Conservation (phyloP, 805 yeast species). For the Nakazawaea sp. region DNA sequence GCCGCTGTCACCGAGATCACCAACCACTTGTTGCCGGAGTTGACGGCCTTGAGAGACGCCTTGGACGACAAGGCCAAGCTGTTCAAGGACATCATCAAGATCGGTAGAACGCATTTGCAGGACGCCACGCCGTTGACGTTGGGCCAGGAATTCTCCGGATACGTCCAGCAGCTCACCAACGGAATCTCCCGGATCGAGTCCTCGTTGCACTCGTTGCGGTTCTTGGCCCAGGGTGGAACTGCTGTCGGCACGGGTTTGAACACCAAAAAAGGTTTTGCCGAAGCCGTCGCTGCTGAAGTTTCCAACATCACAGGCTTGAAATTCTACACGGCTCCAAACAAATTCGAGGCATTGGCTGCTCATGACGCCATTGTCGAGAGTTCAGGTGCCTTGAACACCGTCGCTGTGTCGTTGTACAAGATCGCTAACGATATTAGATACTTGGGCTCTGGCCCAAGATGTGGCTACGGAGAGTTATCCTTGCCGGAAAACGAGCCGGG, state of each 20-base stretch:
- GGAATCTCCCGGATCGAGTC: slow-evolving; percentile 84
- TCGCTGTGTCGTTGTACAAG: slow-evolving; percentile 89
- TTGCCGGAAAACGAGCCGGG: slow-evolving; percentile 99
- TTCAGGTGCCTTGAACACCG: slow-evolving; percentile 93
- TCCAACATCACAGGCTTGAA: slow-evolving; percentile 80
- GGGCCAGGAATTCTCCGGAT: slow-evolving; percentile 97
- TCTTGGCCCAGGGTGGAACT: slow-evolving; percentile 98
- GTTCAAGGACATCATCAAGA: slow-evolving; percentile 86
- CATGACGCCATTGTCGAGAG: slow-evolving; percentile 98
- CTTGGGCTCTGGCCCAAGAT: slow-evolving; percentile 98
- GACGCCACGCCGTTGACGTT: slow-evolving; percentile 97
- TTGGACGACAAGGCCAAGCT: slow-evolving; percentile 72
- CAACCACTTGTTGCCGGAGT: slow-evolving; percentile 69
- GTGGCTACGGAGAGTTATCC: slow-evolving; percentile 95
- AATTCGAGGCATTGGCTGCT: slow-evolving; percentile 98
- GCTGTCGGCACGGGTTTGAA: slow-evolving; percentile 99
- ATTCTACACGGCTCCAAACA: slow-evolving; percentile 94
- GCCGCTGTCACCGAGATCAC: slow-evolving; percentile 93
- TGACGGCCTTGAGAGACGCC: slow-evolving; percentile 72
- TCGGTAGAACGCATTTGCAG: slow-evolving; percentile 98
- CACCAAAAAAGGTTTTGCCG: slow-evolving; percentile 87
- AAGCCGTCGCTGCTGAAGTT: slow-evolving; percentile 80
- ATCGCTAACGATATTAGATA: slow-evolving; percentile 98
- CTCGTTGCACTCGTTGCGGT: slow-evolving; percentile 67
- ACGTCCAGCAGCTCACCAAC: slow-evolving; percentile 86